Base-by-base conservation (phyloP, 2,329 filamentous ascomycete species). In the Fusarium tupiense region DNA sequence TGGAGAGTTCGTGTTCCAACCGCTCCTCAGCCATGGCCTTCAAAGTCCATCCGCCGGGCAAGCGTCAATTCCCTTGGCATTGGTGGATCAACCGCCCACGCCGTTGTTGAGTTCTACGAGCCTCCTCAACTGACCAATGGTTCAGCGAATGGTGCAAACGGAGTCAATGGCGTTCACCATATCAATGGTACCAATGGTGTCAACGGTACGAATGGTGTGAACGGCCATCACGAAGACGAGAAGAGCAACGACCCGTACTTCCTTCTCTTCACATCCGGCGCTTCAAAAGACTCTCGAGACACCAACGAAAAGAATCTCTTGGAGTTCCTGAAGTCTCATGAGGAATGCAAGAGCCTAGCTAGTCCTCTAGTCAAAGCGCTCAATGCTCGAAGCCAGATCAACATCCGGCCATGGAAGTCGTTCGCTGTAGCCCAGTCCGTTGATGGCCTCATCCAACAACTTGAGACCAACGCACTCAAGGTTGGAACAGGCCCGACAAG, bases 1-100 rank as follows among this genome's bases (percentile, higher is more conserved):
- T 77, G 75, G 71, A 72, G 74, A 64, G 76, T 77, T 46, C 73
- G 74, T 47, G 76, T 77, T 59, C 33, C 73, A 8, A 77, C 71
- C 0, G 64, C 44, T 38, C 65, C 73, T 1, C 73, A 77, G 16
- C 75, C 75, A 14, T 77, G 75, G 75, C 75, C 75, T n/a, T 61
- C 64, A 16, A 76, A 76, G 37, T 68, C 74, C 10, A 62, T 78
- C 17, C 76, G 73, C 35, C 71, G 79, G 33, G 78, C 74, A 31
- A 80, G 78, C 26, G 73, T 86, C 24, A 77, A 77, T 49, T 77
- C 75, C 5, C 73, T 86, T 63, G 85, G 85, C 5, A 86, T 84
- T 31, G 85, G 85, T 22, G 86, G 85, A 44, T 82, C 83, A 22
- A 87, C 86, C 66, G 83, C 82, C 0, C 85, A 87, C 66, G 78